Evolutionary conservation across 2,329 filamentous ascomycete genomes (phyloP), one percentile per base, ranked within the genome.

Genomic region (Talaromyces sp.): DNA sequence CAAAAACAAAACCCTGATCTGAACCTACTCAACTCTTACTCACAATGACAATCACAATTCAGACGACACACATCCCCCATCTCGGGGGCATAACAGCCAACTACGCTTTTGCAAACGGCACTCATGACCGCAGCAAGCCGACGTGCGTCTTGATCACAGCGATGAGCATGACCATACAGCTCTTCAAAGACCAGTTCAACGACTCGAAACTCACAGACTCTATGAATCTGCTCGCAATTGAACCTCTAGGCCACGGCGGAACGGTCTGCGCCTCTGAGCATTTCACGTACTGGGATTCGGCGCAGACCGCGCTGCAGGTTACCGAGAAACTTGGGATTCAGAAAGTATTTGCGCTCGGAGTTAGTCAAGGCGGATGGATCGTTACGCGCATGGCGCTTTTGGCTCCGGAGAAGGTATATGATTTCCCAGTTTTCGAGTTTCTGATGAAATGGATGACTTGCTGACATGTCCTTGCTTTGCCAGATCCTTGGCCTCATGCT

Each of bases 241-340:
- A 82, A 66, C 74, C 79, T 9, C 73, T 82, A 4, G 81, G 81
- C 21, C 80, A 82, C 67, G 80, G 80, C 6, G 69, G 77, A 58
- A 82, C 80, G 11, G 69, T 73, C 7, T 72, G 75, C 16, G 72
- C 72, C 40, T 65, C 67, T 3, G 75, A 78, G 64, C 72, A 79
- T 58, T 82, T 75, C 66, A 82, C 80, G 5, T 82, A 82, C 67
- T 82, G 80, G 81, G 80, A 82, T 66, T 78, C 78, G 1, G 79
- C 79, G 11, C 74, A 76, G 56, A 80, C 84, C 77, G 77, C 79
- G 11, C 46, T 71, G 61, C 82, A 85, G 72, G 81, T 82, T 2
- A 76, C 85, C 76, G 78, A 83, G 44, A 75, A 74, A n/a, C 63
- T 81, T 16, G 72, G 71, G 0, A 72, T 80, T 7, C 64, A 73